Evolutionary conservation across 805 yeast species (phyloP).

Genomic region (Metschnikowia proteae): DNA sequence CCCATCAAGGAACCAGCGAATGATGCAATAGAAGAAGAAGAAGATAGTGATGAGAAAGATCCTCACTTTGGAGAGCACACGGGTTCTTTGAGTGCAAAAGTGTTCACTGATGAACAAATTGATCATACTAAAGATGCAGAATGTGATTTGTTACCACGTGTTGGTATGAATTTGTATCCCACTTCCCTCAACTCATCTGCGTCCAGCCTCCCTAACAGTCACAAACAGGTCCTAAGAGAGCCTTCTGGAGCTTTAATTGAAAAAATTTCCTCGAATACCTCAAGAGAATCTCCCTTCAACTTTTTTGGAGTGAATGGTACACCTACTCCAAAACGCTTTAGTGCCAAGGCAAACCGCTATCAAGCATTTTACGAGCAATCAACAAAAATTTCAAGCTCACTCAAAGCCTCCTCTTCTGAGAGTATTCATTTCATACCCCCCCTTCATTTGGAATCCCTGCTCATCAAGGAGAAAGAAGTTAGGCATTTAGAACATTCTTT

Average conservation of each 20-base stretch:
- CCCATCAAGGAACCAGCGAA: constrained; percentile 28
- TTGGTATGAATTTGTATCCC: neutral
- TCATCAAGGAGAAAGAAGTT: neutral
- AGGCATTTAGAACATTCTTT: constrained; percentile 20
- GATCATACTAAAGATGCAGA: neutral
- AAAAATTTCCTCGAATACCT: constrained; percentile 32
- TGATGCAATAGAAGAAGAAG: constrained; percentile 20
- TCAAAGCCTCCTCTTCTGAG: constrained; percentile 34
- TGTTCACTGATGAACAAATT: neutral
- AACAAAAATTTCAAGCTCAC: constrained; percentile 40
- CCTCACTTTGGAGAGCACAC: neutral
- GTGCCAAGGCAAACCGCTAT: constrained; percentile 45
- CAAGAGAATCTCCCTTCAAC: constrained; percentile 26
- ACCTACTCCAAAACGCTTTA: constrained; percentile 29
- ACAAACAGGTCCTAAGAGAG: neutral
- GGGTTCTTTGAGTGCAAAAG: neutral
- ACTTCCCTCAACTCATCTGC: constrained; percentile 34
- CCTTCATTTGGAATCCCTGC: neutral
- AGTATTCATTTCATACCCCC: constrained; percentile 19
- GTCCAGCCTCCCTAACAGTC: constrained; percentile 26
- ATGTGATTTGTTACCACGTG: neutral
- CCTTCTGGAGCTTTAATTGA: constrained; percentile 22
- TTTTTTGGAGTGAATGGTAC: constrained; percentile 11
- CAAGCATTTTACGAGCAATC: constrained; percentile 48
- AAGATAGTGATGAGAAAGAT: constrained; percentile 18